Base-by-base conservation (phyloP, 352 stramenopile genomes). In the Globisporangium spiculum region DNA sequence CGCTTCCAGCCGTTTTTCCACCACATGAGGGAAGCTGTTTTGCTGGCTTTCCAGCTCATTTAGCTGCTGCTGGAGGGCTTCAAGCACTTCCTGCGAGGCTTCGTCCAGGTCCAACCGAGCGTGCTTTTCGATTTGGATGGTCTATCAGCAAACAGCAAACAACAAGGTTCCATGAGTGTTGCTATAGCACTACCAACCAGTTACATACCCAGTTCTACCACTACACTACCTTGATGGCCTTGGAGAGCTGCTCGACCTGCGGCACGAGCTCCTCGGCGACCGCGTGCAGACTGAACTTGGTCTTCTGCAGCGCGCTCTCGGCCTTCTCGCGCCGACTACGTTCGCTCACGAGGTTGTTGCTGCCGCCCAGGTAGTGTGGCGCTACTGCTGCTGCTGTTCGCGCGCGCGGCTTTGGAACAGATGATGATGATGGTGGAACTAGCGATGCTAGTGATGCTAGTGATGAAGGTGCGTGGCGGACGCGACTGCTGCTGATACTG, bases 331-430 rank as follows among this genome's bases (percentile, higher is more conserved):
- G 79, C 14, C 82, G 75, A n/a, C 81, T 75, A 10, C 82, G 82
- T 65, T 92, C 82, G 16, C 65, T 81, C 55, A 79, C 58, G 30
- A 91, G 75, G 63, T 88, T 92, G 65, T 87, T 90, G 66, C 84
- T 92, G 9, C 82, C 84, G 18, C 84, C 84, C 6, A 92, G 74
- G 20, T 87, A 75, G 54, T 90, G 81, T 5, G 81, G 73, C 48
- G 54, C 5, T 55, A 58, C 9, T 20, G 44, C 20, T 52, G 61
- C 16, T 30, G 44, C 9, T 22, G 32, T 66, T 38, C 34, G 34
- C 4, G 46, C 4, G 46, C 60, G 64, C 44, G 57, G 16, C 44
- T 63, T 63, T 38, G 8, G 34, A 20, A 2, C 7, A 44, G 36
- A 6, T 10, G 34, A 9, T 16, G 36, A 14, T 53, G 57, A 32